Evolutionary conservation across 1,284 basidiomycete species (phyloP).

Genomic region (Rhodofomes roseus): DNA sequence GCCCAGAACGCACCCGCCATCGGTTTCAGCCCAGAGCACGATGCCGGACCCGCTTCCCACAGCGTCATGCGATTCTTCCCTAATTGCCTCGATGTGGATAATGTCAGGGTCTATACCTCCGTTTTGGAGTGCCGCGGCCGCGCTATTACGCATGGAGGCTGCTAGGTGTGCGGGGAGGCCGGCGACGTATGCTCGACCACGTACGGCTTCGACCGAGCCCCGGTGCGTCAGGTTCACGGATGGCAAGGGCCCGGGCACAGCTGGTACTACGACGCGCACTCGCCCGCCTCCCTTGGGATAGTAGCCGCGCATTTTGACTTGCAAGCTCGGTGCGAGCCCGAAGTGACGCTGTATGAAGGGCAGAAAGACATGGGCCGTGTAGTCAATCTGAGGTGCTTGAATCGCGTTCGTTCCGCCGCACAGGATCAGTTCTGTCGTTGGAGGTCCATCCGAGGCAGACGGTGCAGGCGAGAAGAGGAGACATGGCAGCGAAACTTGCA

Average conservation of each 20-base stretch:
- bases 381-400: conserved; percentile 69
- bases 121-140: conserved; percentile 35
- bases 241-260: conserved; percentile 38
- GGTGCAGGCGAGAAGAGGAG: conserved; percentile 47
- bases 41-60: conserved; percentile 64
- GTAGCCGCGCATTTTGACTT: conserved; percentile 56
- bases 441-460: background rate
- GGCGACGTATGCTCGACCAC: conserved; percentile 59
- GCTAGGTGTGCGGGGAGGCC: conserved; percentile 53
- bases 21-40: conserved; percentile 67
- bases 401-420: conserved; percentile 68
- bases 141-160: conserved; percentile 50
- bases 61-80: conserved; percentile 45
- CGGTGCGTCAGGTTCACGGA: conserved; percentile 47
- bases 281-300: conserved; percentile 68
- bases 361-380: conserved; percentile 56
- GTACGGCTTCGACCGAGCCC: conserved; percentile 46
- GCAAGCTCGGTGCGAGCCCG: conserved; percentile 40
- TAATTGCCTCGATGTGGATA: conserved; percentile 36
- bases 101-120: conserved; percentile 24
- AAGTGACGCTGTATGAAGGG: conserved; percentile 61
- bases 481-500: conserved; percentile 68
- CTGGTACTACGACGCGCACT: conserved; percentile 42
- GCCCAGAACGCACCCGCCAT: conserved; percentile 57
- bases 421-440: conserved; percentile 51